Conservation (phyloP, 2,329 filamentous ascomycete genomes). For the Alternaria novae-zelandiae region DNA sequence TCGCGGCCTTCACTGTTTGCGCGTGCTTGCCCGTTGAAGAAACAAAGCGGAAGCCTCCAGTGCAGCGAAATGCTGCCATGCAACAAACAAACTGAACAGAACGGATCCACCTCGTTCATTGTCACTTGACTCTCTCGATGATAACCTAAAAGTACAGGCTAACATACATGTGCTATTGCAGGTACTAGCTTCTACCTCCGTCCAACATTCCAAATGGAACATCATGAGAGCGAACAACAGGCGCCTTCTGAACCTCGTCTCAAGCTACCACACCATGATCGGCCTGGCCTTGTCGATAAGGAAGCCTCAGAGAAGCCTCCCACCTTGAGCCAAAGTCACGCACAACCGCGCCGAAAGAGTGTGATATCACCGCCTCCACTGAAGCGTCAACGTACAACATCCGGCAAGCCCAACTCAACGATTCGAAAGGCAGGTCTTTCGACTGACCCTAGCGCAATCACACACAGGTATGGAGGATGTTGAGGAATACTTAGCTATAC, state of each 20-base stretch:
- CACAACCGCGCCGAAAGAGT: background rate
- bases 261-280: background rate
- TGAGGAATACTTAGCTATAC: background rate
- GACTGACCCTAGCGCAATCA: background rate
- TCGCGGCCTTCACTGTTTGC: slow-evolving; percentile 4
- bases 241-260: background rate
- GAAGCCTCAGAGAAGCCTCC: background rate
- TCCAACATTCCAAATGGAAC: slow-evolving; percentile 1
- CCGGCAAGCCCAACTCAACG: background rate
- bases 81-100: slow-evolving; percentile 26
- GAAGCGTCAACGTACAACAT: slow-evolving; percentile 24
- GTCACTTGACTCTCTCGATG: background rate
- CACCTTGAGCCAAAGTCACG: background rate
- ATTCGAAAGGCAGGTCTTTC: background rate
- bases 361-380: slow-evolving; percentile 34
- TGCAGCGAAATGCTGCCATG: slow-evolving; percentile 34
- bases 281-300: background rate
- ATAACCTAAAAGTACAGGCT: background rate
- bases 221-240: background rate
- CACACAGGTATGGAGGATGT: slow-evolving; percentile 12
- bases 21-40: slow-evolving; percentile 6
- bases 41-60: slow-evolving; percentile 31
- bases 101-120: slow-evolving; percentile 13
- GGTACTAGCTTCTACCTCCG: background rate
- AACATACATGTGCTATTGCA: background rate